Evolutionary conservation across 176 grass and related monocot species (phyloP), one percentile per base, ranked within the genome.

Genomic region (Paspalum notatum): DNA sequence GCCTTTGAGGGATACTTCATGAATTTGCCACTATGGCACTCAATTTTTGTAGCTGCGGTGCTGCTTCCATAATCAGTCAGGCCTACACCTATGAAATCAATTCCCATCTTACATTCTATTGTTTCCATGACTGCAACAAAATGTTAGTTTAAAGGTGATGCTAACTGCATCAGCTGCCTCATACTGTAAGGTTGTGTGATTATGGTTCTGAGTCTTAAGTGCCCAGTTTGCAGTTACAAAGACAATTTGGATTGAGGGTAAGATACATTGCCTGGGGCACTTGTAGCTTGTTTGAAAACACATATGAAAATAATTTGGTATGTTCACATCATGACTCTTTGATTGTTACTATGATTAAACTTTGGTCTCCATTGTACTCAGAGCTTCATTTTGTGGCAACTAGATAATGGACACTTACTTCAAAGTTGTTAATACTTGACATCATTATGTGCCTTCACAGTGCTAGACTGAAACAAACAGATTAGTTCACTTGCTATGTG

Each of bases 251-350:
- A 60, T 11, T 48, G 72, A 26, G 44, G 5, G 11, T 59, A 45
- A 18, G 45, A 32, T 49, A 45, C 24, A 52, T 42, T 49, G 11
- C 25, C 12, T 66, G 16, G 9, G 72, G 4, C 52, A 57, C 40
- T 5, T 74, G 16, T 84, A 18, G 65, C 4, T 16, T 43, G 13
- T 69, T 64, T 80, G 45, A 49, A 48, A 81, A 71, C 7, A 69
- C 24, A 80, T 45, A 5, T 79, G 9, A 6, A 41, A 32, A 5
- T 61, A 22, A 67, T 53, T 59, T 16, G 44, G 7, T 69, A 45
- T 5, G 48, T 65, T 56, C 12, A 17, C 24, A 51, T 7, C 14
- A 50, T 17, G 32, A 10, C 9, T 60, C n/a, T 62, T 43, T 37
- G 9, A 60, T 42, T 18, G n/a, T n/a, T n/a, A n/a, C 16, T 68